Evolutionary conservation across 2,329 filamentous ascomycete species (phyloP).

Genomic region (Grosmannia serpens): DNA sequence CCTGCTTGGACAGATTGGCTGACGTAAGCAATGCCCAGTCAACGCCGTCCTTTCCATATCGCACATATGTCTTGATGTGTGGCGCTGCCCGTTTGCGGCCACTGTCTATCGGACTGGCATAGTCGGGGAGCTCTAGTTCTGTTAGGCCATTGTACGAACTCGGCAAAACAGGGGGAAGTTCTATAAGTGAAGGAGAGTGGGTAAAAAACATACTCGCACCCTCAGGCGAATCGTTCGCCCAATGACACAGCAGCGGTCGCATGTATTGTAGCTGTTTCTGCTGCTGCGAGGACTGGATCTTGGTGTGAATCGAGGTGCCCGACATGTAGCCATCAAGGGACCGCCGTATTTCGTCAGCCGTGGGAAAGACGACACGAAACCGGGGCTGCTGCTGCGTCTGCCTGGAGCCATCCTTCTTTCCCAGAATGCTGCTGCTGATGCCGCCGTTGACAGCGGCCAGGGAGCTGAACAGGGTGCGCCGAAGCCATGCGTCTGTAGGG

Average conservation of each 20-base stretch:
- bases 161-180: background rate
- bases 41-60: slow-evolving; percentile 39
- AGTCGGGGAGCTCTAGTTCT: slow-evolving; percentile 16
- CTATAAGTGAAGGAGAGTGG: no score
- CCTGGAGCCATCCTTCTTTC: background rate
- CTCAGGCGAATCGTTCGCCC: slow-evolving; percentile 49
- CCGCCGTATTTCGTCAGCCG: slow-evolving; percentile 61
- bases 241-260: slow-evolving; percentile 59
- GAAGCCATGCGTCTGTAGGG: slow-evolving; percentile 59
- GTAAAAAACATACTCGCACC: slow-evolving; percentile 20
- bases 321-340: slow-evolving; percentile 70
- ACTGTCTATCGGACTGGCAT: slow-evolving; percentile 28
- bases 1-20: slow-evolving; percentile 85
- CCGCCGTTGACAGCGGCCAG: slow-evolving; percentile 18
- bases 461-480: slow-evolving; percentile 47
- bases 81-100: slow-evolving; percentile 62
- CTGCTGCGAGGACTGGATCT: slow-evolving; percentile 58
- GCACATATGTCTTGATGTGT: slow-evolving; percentile 82
- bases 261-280: slow-evolving; percentile 64
- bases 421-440: slow-evolving; percentile 14
- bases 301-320: slow-evolving; percentile 73
- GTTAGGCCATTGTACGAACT: background rate
- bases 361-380: slow-evolving; percentile 71
- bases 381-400: slow-evolving; percentile 24
- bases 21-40: slow-evolving; percentile 83